Base-by-base conservation (phyloP, 352 stramenopile genomes). In the Globisporangium barbulae region DNA sequence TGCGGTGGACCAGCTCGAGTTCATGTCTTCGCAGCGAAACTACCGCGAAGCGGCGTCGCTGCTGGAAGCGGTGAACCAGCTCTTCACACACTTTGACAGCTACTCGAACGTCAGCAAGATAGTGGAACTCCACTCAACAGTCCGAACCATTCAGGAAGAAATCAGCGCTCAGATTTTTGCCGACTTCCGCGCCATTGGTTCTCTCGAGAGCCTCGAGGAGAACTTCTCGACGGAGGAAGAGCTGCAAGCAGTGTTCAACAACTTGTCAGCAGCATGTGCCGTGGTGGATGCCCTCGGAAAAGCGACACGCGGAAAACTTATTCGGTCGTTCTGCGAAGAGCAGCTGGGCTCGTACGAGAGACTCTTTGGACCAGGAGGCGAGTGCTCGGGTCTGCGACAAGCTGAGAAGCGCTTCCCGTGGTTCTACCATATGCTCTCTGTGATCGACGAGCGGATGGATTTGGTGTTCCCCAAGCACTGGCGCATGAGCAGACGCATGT, bases 51-150 rank as follows among this genome's bases (percentile, higher is more conserved):
- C 96, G n/a, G 92, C 96, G 1, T 97, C 98, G 68, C 85, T 99
- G 8, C 83, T 99, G 39, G 94, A 99, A 75, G 97, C 97, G 5
- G 97, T 98, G 10, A 89, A 96, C 59, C 85, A 99, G 59, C 81
- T 99, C 25, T 90, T 99, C 54, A 89, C 85, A 17, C 95, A 99
- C 74, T 99, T 99, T 76, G 93, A 98, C 65, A 81, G 78, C 33
- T 99, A 99, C 74, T 90, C 74, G 1, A 90, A 85, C 61, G 86
- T 98, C 55, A 84, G 80, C 63, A 95, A 97, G 61, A 98, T 99
- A 64, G 77, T 94, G 49, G 90, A 98, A 72, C 80, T 99, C 2
- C 79, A 91, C 59, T 81, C 93, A 67, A 97, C 90, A 5, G 93
- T 99, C 15, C 79, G 85, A 12, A 83, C 83, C 37, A 85, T 99